These are phyloP conservation scores for Penstemon barbatus DNA, from an alignment of 257 asterid species.

Conservation along the genomic window DNA sequence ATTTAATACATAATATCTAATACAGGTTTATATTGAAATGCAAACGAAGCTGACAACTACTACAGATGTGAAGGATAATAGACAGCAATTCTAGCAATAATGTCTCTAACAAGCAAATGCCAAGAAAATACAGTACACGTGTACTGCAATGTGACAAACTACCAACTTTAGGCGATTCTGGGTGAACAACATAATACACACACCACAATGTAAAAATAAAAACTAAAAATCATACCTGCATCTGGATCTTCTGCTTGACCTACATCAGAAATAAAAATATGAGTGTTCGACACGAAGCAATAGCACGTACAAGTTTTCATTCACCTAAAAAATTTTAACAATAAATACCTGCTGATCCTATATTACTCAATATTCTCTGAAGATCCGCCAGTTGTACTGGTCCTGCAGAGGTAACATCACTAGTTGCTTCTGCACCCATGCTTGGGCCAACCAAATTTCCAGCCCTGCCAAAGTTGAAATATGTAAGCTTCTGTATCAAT, in stretches of 20 bases:
- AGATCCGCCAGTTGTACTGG: conserved; percentile 88
- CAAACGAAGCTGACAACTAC: conserved; percentile 7
- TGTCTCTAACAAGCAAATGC: neutral
- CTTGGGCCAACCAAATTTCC: conserved; percentile 84
- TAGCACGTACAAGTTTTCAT: conserved; percentile 16
- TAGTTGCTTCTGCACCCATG: conserved; percentile 71
- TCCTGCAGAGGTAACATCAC: conserved; percentile 88
- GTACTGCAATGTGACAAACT: conserved; percentile 9
- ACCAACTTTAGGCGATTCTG: conserved; percentile 12
- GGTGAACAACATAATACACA: neutral
- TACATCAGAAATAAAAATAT: conserved; percentile 34
- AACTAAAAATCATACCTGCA: conserved; percentile 57
- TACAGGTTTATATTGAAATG: neutral
- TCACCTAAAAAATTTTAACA: neutral
- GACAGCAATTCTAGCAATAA: conserved; percentile 8
- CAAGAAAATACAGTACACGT: neutral
- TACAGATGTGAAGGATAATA: conserved; percentile 1
- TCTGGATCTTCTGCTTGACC: conserved; percentile 78
- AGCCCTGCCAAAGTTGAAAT: conserved; percentile 53
- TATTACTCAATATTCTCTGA: conserved; percentile 88
- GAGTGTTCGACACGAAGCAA: conserved; percentile 25
- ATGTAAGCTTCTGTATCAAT: neutral
- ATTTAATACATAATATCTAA: neutral
- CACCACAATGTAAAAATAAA: conserved; percentile 3
- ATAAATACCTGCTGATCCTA: conserved; percentile 66